Base-by-base conservation (phyloP, 495 filamentous ascomycete genomes). In the Penicillium argentinense region DNA sequence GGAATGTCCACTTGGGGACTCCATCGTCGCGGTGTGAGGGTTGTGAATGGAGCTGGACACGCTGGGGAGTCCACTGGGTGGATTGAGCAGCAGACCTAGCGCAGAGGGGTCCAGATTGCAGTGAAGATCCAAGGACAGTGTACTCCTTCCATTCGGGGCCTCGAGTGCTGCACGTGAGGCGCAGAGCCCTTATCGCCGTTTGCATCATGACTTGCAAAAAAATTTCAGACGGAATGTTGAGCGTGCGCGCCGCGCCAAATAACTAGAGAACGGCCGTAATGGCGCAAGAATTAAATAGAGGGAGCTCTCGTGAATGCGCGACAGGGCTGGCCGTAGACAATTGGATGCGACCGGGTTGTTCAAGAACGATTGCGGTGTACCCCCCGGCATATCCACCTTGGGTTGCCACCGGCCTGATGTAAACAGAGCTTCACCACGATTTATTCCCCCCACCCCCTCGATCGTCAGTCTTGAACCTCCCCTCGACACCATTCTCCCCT, bases 331-430 rank as follows among this genome's bases (percentile, higher is more conserved):
- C n/a, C n/a, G n/a, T n/a, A n/a, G n/a, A n/a, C n/a, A n/a, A n/a
- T n/a, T n/a, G n/a, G n/a, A n/a, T n/a, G 11, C 26, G n/a, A 21
- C 14, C 11, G 23, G 13, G 34, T 27, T 8, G 17, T 22, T 25
- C 19, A 37, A 26, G 8, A 11, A 25, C 43, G 12, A 49, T 17
- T 26, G 37, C 24, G 37, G 26, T 51, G 32, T 39, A 38, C 47
- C 54, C 44, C 47, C 46, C 53, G 45, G 36, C 17, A 54, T 54
- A 54, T 55, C 57, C 54, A 60, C 54, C 51, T 52, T 54, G 33
- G 48, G 53, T 61, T 45, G 58, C 58, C 58, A 61, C 57, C 47
- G 37, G 45, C 26, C 49, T 55, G 51, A 59, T 46, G 48, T 59
- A 46, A 59, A 60, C 49, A 47, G 24, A 38, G 37, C 25, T 48